Conservation (phyloP, 768 basidiomycete species). For the Suillus hirtellus region DNA sequence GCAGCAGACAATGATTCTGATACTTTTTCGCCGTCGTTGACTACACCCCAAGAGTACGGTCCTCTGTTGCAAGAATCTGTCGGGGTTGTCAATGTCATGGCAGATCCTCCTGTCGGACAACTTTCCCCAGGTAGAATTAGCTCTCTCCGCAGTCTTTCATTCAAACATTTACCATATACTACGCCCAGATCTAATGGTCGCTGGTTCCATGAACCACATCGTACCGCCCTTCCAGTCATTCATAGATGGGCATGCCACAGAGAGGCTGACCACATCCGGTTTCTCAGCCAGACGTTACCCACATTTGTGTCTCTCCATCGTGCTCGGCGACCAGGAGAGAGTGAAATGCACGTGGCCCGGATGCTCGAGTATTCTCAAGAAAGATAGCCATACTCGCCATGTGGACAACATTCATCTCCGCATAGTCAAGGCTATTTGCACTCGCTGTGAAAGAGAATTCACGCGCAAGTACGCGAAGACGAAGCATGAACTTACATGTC, state of each 20-base stretch:
- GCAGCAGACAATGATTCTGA: too few species aligned
- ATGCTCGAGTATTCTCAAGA: neutral
- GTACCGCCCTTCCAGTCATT: neutral
- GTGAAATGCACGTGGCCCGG: neutral
- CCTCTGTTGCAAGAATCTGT: neutral
- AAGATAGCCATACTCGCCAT: neutral
- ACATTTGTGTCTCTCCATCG: neutral
- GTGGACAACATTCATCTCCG: neutral
- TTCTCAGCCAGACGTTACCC: neutral
- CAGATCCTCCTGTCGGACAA: neutral
- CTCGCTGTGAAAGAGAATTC: neutral
- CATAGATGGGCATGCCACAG: neutral
- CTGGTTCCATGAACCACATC: neutral
- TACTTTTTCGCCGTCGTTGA: neutral
- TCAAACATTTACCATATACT: neutral
- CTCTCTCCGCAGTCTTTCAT: neutral
- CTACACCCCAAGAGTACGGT: neutral
- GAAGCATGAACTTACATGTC: constrained; percentile 1
- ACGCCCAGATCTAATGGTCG: neutral
- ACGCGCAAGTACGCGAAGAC: neutral
- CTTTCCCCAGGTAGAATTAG: neutral
- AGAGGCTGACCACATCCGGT: neutral
- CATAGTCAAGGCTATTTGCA: neutral
- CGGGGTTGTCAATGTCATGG: too few species aligned
- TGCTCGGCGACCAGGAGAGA: neutral